Base-by-base conservation (phyloP, 345 rosid species). In the Limnanthes douglasii region DNA sequence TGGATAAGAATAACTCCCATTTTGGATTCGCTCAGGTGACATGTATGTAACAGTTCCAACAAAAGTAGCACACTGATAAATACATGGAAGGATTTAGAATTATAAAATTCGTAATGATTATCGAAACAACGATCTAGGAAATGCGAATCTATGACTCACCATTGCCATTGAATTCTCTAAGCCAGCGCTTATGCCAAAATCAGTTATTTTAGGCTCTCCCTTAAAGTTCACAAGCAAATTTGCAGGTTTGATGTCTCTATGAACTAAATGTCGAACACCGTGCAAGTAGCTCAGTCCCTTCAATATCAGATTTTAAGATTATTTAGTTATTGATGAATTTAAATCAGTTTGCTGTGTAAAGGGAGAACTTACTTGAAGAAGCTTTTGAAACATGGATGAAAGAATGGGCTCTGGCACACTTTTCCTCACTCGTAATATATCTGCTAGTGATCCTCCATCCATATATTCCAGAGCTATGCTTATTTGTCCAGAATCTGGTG, bases 21-120 rank as follows among this genome's bases (percentile, higher is more conserved):
- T 82, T 46, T 76, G 68, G 18, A 88, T 82, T 43, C 95, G 69
- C 62, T 88, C 97, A 0, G 97, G 97, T 15, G 95, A 88, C 97
- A 88, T 83, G 60, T 88, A 83, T n/a, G 97, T 88, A 37, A 88
- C 97, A 20, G 95, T 88, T 54, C 97, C 97, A 45, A 83, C 95
- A 63, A 78, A 88, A 18, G 97, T 88, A 41, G 97, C 97, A 68
- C 97, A 88, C 97, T 70, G 56, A 34, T 14, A 60, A 60, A 39
- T 48, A 49, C 39, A 39, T 27, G 37, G 11, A 39, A 60, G 56
- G 39, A 30, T 6, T n/a, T 4, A 50, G 43, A 54, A 39, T 26
- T 24, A 46, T 31, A 51, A 36, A 43, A 45, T 49, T 37, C 14
- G 5, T 9, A 29, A 13, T 22, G 12, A 45, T 6, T 4, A 21